These are phyloP conservation scores for Aspergillus olivimuriae DNA, from an alignment of 495 filamentous ascomycete genomes.

Conservation along the genomic window DNA sequence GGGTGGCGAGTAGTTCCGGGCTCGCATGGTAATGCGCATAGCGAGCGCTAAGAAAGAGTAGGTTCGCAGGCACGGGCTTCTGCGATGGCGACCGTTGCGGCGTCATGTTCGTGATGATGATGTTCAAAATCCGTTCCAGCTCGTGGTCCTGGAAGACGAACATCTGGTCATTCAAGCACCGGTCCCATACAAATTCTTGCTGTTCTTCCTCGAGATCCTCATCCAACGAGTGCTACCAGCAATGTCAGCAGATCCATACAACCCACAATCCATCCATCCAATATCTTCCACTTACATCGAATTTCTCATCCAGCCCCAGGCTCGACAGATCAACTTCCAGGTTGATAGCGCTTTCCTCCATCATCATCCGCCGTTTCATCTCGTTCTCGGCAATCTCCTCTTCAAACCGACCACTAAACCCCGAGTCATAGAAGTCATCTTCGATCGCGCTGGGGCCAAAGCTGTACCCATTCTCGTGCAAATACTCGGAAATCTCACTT, in stretches of 20 bases:
- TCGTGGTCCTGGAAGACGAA: constrained; percentile 98
- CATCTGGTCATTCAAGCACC: constrained; percentile 97
- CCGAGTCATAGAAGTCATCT: constrained; percentile 92
- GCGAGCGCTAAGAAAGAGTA: constrained; percentile 89
- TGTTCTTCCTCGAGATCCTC: constrained; percentile 77
- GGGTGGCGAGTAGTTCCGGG: constrained; percentile 69
- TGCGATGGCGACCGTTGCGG: constrained; percentile 92
- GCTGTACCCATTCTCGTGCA: constrained; percentile 87
- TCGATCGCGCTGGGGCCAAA: constrained; percentile 82
- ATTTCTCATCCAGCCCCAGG: constrained; percentile 90
- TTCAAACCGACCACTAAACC: constrained; percentile 91
- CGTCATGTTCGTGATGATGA: constrained; percentile 97
- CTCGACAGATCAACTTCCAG: constrained; percentile 95
- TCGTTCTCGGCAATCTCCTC: constrained; percentile 97
- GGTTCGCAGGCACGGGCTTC: constrained; percentile 95
- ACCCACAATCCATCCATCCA: constrained; percentile 11
- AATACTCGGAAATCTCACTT: constrained; percentile 91
- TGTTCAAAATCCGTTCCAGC: constrained; percentile 80
- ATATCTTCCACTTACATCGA: constrained; percentile 58
- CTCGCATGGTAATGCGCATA: constrained; percentile 97
- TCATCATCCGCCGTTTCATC: constrained; percentile 97
- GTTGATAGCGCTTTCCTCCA: constrained; percentile 99
- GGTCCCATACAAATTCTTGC: constrained; percentile 96
- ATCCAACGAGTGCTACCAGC: constrained; percentile 57
- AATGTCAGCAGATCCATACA: not conserved